These are phyloP conservation scores for Aspergillus quadrilineatus DNA, from an alignment of 2,329 filamentous ascomycete species.

Conservation along the genomic window DNA sequence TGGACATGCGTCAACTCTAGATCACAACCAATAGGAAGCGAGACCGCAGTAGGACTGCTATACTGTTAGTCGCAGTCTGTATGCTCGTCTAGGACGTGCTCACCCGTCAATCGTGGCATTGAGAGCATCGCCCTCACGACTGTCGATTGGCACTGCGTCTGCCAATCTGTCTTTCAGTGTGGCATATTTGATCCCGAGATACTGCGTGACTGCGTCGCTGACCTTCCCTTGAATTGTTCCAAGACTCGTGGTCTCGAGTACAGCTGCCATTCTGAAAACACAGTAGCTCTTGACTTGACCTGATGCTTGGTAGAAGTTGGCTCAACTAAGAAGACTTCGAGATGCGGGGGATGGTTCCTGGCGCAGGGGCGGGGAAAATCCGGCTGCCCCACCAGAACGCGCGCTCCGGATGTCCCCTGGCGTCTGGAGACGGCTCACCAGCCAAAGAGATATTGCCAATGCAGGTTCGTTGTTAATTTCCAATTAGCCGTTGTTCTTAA, in stretches of 20 bases:
- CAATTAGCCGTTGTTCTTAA: no score
- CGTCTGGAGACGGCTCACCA: background rate
- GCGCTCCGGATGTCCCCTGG: background rate
- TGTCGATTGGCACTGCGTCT: slow-evolving; percentile 32
- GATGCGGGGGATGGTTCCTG: background rate
- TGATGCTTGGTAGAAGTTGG: background rate
- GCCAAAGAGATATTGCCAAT: no score
- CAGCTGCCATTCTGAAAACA: slow-evolving; percentile 8
- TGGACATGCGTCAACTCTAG: slow-evolving; percentile 52
- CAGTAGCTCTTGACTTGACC: background rate
- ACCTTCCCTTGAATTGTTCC: slow-evolving; percentile 30
- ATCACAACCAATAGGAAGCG: slow-evolving; percentile 43
- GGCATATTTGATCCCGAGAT: slow-evolving; percentile 41
- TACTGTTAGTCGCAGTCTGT: background rate
- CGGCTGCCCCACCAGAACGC: background rate
- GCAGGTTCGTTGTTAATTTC: no score
- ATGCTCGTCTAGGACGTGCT: background rate
- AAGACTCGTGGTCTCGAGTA: slow-evolving; percentile 27
- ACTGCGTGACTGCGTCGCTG: slow-evolving; percentile 32
- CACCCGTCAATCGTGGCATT: slow-evolving; percentile 42
- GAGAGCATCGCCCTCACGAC: slow-evolving; percentile 22
- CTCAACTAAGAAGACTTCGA: background rate
- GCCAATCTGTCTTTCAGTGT: slow-evolving; percentile 35
- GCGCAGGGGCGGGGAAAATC: background rate
- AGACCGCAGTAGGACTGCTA: slow-evolving; percentile 41